A percentile compares a stretch with the other conserved stretches of the same genome.
These are phyloP conservation scores for Alloteropsis semialata DNA, from an alignment of 176 grass and related monocot genomes.

Conservation along the genomic window DNA sequence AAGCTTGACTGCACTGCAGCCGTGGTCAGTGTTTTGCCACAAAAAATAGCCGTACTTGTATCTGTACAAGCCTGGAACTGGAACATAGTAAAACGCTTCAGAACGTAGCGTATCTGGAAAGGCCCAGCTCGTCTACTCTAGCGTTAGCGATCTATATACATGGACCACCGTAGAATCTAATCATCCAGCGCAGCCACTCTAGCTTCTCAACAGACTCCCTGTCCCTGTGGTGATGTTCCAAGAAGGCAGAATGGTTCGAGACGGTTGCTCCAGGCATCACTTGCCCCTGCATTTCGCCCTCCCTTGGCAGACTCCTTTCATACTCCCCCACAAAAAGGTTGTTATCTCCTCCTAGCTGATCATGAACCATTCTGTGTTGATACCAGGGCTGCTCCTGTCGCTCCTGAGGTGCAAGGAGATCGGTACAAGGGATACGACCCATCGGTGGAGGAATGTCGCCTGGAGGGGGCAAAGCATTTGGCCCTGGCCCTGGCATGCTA, in stretches of 20 bases:
- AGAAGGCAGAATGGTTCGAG: neutral
- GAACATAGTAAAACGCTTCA: neutral
- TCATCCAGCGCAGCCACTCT: slow-evolving; percentile 5
- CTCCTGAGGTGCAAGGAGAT: neutral
- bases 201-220: neutral
- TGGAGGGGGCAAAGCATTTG: neutral
- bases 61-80: neutral
- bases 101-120: neutral
- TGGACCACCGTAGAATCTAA: neutral
- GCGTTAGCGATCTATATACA: neutral
- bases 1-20: neutral
- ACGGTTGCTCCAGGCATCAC: neutral
- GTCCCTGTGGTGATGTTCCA: neutral
- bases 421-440: neutral
- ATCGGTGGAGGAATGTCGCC: neutral
- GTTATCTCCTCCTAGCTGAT: neutral
- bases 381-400: slow-evolving; percentile 12
- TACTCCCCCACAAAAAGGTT: neutral
- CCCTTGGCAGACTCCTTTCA: neutral
- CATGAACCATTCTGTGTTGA: neutral
- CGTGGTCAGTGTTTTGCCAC: neutral
- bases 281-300: neutral
- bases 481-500: neutral
- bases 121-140: neutral
- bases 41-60: neutral